phyloP scores from a whole-genome alignment of 2,329 filamentous ascomycete genomes.

The Colletotrichum destructivum region DNA sequence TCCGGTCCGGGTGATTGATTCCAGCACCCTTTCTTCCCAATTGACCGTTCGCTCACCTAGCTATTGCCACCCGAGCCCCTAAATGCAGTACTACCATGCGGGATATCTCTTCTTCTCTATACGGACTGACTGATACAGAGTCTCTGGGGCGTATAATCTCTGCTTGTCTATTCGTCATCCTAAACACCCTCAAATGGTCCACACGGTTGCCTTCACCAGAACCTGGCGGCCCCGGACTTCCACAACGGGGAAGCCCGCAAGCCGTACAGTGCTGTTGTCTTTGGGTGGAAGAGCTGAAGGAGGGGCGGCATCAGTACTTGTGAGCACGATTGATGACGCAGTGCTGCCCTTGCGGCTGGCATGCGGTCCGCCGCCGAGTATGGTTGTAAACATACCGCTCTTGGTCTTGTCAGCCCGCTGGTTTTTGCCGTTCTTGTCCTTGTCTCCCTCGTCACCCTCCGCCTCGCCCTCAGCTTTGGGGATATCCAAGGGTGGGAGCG shows the following conservation, averaged over 20 bases:
- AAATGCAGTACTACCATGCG: constrained; percentile 11
- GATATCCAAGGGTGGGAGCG: constrained; percentile 73
- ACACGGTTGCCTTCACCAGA: constrained; percentile 82
- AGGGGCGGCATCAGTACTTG: constrained; percentile 58
- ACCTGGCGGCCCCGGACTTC: constrained; percentile 85
- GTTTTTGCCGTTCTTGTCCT: constrained; percentile 61
- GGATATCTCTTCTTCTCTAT: constrained; percentile 7
- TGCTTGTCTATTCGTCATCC: constrained; percentile 13
- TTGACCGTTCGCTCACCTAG: constrained; percentile 2
- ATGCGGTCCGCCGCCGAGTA: constrained; percentile 39
- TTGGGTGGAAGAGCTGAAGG: constrained; percentile 57
- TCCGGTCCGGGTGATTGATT: constrained; percentile 18
- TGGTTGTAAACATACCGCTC: constrained; percentile 60
- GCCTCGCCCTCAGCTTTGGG: constrained; percentile 54
- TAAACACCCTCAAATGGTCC: constrained; percentile 61
- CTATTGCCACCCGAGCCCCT: background rate
- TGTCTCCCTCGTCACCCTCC: constrained; percentile 59
- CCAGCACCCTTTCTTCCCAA: constrained; percentile 19
- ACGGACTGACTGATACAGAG: constrained; percentile 11
- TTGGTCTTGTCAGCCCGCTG: constrained; percentile 60
- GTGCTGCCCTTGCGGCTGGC: constrained; percentile 52
- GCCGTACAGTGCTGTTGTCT: constrained; percentile 74
- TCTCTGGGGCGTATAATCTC: constrained; percentile 7
- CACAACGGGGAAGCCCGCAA: constrained; percentile 81
- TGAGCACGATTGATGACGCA: constrained; percentile 48